Conservation (phyloP, 139 green algal genomes). For the Tetradesmus obliquus region DNA sequence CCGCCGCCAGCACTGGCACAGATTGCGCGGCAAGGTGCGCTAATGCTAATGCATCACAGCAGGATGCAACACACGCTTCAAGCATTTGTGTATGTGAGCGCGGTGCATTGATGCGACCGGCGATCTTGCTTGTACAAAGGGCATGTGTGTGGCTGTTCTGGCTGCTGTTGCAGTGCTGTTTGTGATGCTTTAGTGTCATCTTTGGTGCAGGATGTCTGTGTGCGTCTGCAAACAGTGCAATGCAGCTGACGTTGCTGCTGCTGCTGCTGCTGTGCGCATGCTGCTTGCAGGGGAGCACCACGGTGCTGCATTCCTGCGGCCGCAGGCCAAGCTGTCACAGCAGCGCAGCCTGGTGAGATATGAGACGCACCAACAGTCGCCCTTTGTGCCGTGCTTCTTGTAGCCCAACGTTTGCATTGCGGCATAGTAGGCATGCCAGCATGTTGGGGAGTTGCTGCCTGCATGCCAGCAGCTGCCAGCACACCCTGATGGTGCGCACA, state of each 20-base stretch:
- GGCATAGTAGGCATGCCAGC: not conserved
- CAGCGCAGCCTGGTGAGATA: not conserved
- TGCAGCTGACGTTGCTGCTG: not conserved
- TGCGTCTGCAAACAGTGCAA: not conserved
- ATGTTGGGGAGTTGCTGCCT: not conserved
- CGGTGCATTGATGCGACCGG: not conserved
- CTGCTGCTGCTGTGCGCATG: not conserved
- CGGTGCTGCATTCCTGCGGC: not conserved
- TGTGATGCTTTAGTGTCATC: not conserved
- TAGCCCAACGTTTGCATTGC: not conserved
- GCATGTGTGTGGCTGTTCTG: not conserved
- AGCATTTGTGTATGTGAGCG: not conserved
- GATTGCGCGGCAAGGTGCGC: not conserved
- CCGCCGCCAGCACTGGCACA: not conserved
- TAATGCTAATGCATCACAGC: not conserved
- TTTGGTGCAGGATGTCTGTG: not conserved
- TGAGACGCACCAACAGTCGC: not conserved
- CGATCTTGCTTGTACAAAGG: not conserved
- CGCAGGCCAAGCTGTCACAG: not conserved
- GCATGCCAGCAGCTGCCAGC: not conserved
- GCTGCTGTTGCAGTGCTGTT: not conserved
- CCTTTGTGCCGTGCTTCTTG: not conserved
- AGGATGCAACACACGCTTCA: not conserved
- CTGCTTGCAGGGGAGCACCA: not conserved
- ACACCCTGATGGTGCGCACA: not conserved